These are phyloP conservation scores for Acacia acuminata DNA, from an alignment of 306 rosid genomes.

Conservation along the genomic window DNA sequence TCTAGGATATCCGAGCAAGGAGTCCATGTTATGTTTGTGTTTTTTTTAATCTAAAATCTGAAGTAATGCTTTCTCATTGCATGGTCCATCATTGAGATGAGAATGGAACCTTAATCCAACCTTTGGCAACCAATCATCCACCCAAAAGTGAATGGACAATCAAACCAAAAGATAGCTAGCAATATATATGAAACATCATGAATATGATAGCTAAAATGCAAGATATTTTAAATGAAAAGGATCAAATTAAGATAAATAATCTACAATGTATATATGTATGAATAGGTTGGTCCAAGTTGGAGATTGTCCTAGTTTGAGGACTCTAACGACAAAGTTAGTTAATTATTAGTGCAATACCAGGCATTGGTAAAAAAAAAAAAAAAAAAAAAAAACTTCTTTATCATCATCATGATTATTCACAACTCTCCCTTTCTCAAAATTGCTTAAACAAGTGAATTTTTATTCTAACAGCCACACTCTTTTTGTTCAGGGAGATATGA, in stretches of 20 bases:
- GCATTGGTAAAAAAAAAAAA: too few species aligned
- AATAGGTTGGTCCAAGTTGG: not conserved
- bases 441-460: slow-evolving; percentile 15
- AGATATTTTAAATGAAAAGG: not conserved
- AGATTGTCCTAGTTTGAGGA: not conserved
- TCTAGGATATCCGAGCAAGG: slow-evolving; percentile 9
- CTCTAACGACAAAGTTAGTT: not conserved
- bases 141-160: not conserved
- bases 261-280: not conserved
- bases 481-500: slow-evolving; percentile 76
- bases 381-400: too few species aligned
- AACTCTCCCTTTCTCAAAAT: slow-evolving; percentile 7
- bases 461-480: slow-evolving; percentile 6
- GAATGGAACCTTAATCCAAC: not conserved
- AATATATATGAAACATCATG: not conserved
- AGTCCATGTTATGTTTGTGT: not conserved
- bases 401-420: slow-evolving; percentile 16
- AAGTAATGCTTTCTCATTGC: slow-evolving; percentile 8
- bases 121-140: not conserved
- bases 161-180: not conserved
- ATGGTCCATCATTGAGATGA: not conserved
- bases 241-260: not conserved
- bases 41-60: not conserved
- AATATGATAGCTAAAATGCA: not conserved
- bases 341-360: not conserved